Conservation (phyloP, 192 early-diverging fungal genomes). For the Kickxella alabastrina region DNA sequence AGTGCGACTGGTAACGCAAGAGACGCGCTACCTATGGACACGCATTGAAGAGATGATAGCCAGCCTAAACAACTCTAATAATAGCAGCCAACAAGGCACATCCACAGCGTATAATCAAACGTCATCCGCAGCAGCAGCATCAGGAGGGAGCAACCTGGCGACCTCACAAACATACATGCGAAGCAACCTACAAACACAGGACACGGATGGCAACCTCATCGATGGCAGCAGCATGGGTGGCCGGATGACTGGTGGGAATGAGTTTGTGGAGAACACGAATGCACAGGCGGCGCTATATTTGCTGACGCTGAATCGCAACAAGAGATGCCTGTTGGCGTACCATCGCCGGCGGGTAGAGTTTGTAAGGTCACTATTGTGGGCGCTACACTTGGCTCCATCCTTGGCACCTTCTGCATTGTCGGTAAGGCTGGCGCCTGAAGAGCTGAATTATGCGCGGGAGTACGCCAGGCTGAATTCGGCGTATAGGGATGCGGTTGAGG, state of each 20-base stretch:
- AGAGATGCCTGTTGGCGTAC: slow-evolving; percentile 86
- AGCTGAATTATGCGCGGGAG: slow-evolving; percentile 43
- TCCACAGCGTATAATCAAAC: not conserved
- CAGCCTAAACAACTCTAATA: slow-evolving; percentile 12
- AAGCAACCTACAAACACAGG: not conserved
- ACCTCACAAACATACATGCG: too few species aligned
- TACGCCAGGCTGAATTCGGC: slow-evolving; percentile 64
- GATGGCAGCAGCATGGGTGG: not conserved
- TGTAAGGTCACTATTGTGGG: slow-evolving; percentile 59
- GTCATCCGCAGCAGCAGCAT: slow-evolving; percentile 4
- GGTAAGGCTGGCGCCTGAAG: slow-evolving; percentile 25
- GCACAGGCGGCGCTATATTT: slow-evolving; percentile 38
- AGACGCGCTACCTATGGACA: slow-evolving; percentile 65
- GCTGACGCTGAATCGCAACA: slow-evolving; percentile 67
- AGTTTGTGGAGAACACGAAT: slow-evolving; percentile 14
- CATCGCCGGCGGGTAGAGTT: slow-evolving; percentile 70
- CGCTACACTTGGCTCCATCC: slow-evolving; percentile 39
- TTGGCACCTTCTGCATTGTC: slow-evolving; percentile 22
- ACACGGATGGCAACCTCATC: too few species aligned
- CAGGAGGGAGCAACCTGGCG: too few species aligned
- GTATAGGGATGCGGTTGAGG: slow-evolving; percentile 56
- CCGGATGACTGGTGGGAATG: not conserved
- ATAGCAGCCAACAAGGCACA: slow-evolving; percentile 7
- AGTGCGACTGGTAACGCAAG: slow-evolving; percentile 74
- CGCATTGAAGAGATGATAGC: slow-evolving; percentile 49